A percentile compares a stretch with the other conserved stretches of the same genome.
Conservation (phyloP, 2,329 filamentous ascomycete genomes). For the Geosmithia morbida region DNA sequence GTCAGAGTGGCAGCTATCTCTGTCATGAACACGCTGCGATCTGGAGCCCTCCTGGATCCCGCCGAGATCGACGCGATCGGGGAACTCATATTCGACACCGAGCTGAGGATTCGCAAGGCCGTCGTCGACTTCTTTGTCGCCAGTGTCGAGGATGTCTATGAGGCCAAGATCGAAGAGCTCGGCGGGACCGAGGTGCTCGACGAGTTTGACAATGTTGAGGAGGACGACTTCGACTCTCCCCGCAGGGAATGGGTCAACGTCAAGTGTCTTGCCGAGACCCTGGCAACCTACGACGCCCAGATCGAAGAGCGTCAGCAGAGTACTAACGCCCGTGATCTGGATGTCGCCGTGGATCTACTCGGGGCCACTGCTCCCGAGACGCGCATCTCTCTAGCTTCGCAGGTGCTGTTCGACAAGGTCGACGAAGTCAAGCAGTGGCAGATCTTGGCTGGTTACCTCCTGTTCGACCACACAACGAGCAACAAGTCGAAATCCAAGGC, state of each 20-base stretch:
- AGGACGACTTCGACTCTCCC: slow-evolving; percentile 63
- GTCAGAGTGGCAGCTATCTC: slow-evolving; percentile 72
- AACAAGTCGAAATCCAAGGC: slow-evolving; percentile 34
- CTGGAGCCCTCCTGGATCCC: slow-evolving; percentile 77
- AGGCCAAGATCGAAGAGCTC: slow-evolving; percentile 68
- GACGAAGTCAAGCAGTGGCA: slow-evolving; percentile 79
- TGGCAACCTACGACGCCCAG: slow-evolving; percentile 68
- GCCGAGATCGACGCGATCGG: slow-evolving; percentile 83
- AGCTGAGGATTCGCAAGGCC: slow-evolving; percentile 71
- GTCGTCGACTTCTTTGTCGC: slow-evolving; percentile 84
- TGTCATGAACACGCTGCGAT: slow-evolving; percentile 67
- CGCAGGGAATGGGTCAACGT: slow-evolving; percentile 78
- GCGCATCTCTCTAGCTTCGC: slow-evolving; percentile 71
- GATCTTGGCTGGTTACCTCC: slow-evolving; percentile 71
- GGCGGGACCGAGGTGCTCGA: slow-evolving; percentile 65
- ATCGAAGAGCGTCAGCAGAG: slow-evolving; percentile 40
- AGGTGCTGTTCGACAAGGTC: slow-evolving; percentile 72
- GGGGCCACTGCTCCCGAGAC: slow-evolving; percentile 58
- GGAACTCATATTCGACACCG: slow-evolving; percentile 77
- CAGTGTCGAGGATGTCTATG: slow-evolving; percentile 70
- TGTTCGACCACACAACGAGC: slow-evolving; percentile 76
- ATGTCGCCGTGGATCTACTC: slow-evolving; percentile 38
- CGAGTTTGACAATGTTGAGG: slow-evolving; percentile 59
- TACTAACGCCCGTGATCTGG: slow-evolving; percentile 27
- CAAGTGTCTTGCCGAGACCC: slow-evolving; percentile 76